Evolutionary conservation across 1,139 yeast species (phyloP), one percentile per base, ranked within the genome.

Genomic region (Yamadazyma trypodendri): DNA sequence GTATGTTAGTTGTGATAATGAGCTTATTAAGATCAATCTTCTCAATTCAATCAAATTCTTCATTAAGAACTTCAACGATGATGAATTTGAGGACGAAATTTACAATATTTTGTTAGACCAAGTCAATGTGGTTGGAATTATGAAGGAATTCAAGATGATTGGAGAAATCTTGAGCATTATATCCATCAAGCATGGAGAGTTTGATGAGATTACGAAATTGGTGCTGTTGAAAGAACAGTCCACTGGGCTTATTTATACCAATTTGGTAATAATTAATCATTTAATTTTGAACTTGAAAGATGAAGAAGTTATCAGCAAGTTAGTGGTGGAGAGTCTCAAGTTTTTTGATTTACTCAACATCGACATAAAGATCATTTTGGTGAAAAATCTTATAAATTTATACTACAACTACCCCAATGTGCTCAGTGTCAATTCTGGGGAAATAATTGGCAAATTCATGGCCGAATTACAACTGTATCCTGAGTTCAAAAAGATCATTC

Each of bases 401-500:
- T 42, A 48, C 35, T 84, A 81, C 57, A 80, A 75, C 72, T 66
- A 79, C 77, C 67, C 96, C 69, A 54, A 65, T 64, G 40, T 58
- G 56, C 42, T 72, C 72, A 52, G 86, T 72, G 60, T 81, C 58
- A 44, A 71, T 14, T 65, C 85, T 43, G 84, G 86, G 50, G 2
- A 9, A 8, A 33, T 46, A 11, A 28, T 84, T 29, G 80, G 84
- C 0, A 55, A 61, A 2, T 60, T 85, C 4, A 75, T 72, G 48
- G 66, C 65, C 13, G 89, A 84, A 51, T 68, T 87, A 28, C 63
- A 61, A 12, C 68, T 83, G 2, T 77, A 76, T 46, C 70, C 69
- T 20, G 72, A 73, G 36, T 81, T 80, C 50, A 77, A 84, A 36
- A 81, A 81, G 40, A 64, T 72, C 10, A 82, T 87, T 28, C 85